Conservation (phyloP, 2,329 filamentous ascomycete species). For the Ceratocystis cubensis region DNA sequence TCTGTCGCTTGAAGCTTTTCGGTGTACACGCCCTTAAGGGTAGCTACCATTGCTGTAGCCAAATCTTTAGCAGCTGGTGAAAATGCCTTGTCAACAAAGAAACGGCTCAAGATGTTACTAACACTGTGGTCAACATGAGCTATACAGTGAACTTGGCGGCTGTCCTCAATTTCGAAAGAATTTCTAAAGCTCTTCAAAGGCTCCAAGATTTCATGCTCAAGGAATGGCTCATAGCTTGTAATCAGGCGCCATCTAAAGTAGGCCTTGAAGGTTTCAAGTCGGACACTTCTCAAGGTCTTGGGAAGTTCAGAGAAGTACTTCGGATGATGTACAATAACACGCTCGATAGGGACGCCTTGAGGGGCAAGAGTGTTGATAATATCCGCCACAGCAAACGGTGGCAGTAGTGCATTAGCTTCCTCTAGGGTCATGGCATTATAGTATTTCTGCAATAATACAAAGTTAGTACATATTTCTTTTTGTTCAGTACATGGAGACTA, state of each 20-base stretch:
- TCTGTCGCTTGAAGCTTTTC: constrained; percentile 43
- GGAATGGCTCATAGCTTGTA: constrained; percentile 37
- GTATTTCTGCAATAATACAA: constrained; percentile 34
- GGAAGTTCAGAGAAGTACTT: constrained; percentile 48
- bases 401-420: constrained; percentile 42
- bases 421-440: constrained; percentile 48
- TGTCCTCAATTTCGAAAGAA: constrained; percentile 32
- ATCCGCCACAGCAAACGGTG: constrained; percentile 42
- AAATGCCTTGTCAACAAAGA: constrained; percentile 58
- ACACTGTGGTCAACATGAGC: constrained; percentile 43
- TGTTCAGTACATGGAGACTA: no score
- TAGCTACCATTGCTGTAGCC: constrained; percentile 57
- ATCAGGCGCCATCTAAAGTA: constrained; percentile 55
- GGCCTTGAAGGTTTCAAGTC: constrained; percentile 43
- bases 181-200: constrained; percentile 51
- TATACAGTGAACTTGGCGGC: constrained; percentile 49
- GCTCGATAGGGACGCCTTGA: constrained; percentile 29
- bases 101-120: constrained; percentile 57
- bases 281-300: constrained; percentile 40
- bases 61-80: constrained; percentile 52
- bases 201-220: constrained; percentile 49
- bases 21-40: constrained; percentile 55
- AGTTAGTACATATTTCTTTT: no score
- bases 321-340: constrained; percentile 47
- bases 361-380: constrained; percentile 38